A percentile compares a stretch with the other conserved stretches of the same genome.
These are phyloP conservation scores for Nothophytophthora sp. DNA, from an alignment of 352 stramenopile species.

Conservation along the genomic window DNA sequence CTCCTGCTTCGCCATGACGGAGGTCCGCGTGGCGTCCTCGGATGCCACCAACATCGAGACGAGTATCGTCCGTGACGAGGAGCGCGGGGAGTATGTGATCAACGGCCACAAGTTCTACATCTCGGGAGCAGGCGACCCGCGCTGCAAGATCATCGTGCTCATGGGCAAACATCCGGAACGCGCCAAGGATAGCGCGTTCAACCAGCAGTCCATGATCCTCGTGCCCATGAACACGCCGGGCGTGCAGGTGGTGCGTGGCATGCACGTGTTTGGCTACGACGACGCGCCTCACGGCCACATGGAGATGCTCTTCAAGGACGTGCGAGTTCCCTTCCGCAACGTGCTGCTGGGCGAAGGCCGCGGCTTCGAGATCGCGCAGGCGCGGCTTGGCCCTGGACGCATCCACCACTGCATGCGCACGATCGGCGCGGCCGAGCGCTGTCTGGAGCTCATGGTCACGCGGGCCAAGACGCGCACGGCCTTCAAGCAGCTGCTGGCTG, in stretches of 20 bases:
- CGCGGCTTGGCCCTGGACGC: slow-evolving; percentile 93
- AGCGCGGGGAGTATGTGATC: slow-evolving; percentile 89
- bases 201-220: slow-evolving; percentile 90
- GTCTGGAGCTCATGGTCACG: slow-evolving; percentile 79
- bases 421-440: slow-evolving; percentile 90
- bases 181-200: slow-evolving; percentile 45
- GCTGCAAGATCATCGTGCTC: slow-evolving; percentile 91
- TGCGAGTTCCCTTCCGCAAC: slow-evolving; percentile 90
- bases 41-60: slow-evolving; percentile 97
- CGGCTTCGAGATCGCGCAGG: slow-evolving; percentile 90
- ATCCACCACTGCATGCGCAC: slow-evolving; percentile 99
- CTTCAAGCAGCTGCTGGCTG: slow-evolving; percentile 94
- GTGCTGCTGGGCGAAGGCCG: slow-evolving; percentile 81
- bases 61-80: slow-evolving; percentile 67
- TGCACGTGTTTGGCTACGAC: slow-evolving; percentile 96
- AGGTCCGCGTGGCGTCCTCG: slow-evolving; percentile 94
- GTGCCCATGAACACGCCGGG: slow-evolving; percentile 91
- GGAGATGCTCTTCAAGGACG: slow-evolving; percentile 96
- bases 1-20: slow-evolving; percentile 98
- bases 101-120: slow-evolving; percentile 97
- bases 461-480: slow-evolving; percentile 94
- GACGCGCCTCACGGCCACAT: slow-evolving; percentile 95
- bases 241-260: slow-evolving; percentile 89
- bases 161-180: slow-evolving; percentile 67
- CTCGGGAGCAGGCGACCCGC: slow-evolving; percentile 94